Evolutionary conservation across 163 green algal species (phyloP).

Genomic region (Scenedesmus sp.): DNA sequence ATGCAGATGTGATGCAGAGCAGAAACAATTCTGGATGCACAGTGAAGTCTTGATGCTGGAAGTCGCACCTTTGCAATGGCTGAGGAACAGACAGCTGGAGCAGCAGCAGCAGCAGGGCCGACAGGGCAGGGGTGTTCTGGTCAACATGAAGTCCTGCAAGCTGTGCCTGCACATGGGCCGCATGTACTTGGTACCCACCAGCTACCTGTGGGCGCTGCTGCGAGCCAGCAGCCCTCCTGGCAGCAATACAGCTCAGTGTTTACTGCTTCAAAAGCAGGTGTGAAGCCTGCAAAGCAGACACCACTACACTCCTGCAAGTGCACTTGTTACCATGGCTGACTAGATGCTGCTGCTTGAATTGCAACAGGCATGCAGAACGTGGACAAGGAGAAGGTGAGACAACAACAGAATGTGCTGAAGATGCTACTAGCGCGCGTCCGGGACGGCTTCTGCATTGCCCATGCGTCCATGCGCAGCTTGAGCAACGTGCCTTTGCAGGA

Average conservation of each 20-base stretch:
- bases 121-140: not conserved
- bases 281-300: not conserved
- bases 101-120: not conserved
- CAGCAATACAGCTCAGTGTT: slow-evolving; percentile 90
- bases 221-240: slow-evolving; percentile 32
- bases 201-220: not conserved
- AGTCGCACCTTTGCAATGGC: not conserved
- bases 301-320: not conserved
- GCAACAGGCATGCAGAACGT: slow-evolving; percentile 86
- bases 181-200: not conserved
- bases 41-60: not conserved
- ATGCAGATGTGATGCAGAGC: not conserved
- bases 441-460: not conserved
- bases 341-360: not conserved
- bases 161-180: not conserved
- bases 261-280: slow-evolving; percentile 91
- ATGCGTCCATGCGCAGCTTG: not conserved
- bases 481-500: slow-evolving; percentile 47
- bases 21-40: not conserved
- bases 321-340: not conserved
- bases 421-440: slow-evolving; percentile 63
- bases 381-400: slow-evolving; percentile 84
- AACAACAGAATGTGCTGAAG: slow-evolving; percentile 75
- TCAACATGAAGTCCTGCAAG: not conserved
- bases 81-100: not conserved